These are phyloP conservation scores for Podila epicladia DNA, from an alignment of 192 early-diverging fungal genomes.

Conservation along the genomic window DNA sequence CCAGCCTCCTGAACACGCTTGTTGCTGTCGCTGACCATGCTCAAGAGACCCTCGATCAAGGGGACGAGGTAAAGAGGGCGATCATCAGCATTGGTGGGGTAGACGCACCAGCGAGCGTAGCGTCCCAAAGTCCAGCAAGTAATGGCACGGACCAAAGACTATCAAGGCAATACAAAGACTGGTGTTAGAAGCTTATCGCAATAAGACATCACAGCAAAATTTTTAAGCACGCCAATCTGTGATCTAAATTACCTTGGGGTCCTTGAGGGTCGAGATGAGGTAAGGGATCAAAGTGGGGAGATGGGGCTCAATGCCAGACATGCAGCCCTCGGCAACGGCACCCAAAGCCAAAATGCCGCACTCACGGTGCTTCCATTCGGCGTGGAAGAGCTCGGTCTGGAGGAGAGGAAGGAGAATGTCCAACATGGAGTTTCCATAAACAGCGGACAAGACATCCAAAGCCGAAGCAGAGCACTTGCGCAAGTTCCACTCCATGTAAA, in stretches of 20 bases:
- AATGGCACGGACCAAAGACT: slow-evolving; percentile 95
- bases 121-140: slow-evolving; percentile 99
- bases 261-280: slow-evolving; percentile 80
- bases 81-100: slow-evolving; percentile 64
- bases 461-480: slow-evolving; percentile 98
- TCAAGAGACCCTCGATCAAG: slow-evolving; percentile 75
- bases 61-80: slow-evolving; percentile 85
- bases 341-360: slow-evolving; percentile 97
- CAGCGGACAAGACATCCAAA: slow-evolving; percentile 91
- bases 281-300: slow-evolving; percentile 88
- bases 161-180: slow-evolving; percentile 7
- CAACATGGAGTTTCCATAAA: slow-evolving; percentile 88
- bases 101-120: slow-evolving; percentile 85
- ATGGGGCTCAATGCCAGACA: slow-evolving; percentile 89
- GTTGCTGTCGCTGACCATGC: slow-evolving; percentile 92
- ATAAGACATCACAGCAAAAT: neutral
- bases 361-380: slow-evolving; percentile 93
- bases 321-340: slow-evolving; percentile 97
- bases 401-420: slow-evolving; percentile 87
- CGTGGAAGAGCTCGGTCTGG: slow-evolving; percentile 81
- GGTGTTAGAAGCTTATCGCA: neutral
- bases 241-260: slow-evolving; percentile 69
- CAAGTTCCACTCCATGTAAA: slow-evolving; percentile 95
- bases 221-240: neutral
- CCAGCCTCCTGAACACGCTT: slow-evolving; percentile 99